These are phyloP conservation scores for Anthoceros angustus DNA, from an alignment of 225 moss, liverwort and hornwort genomes.

Conservation along the genomic window DNA sequence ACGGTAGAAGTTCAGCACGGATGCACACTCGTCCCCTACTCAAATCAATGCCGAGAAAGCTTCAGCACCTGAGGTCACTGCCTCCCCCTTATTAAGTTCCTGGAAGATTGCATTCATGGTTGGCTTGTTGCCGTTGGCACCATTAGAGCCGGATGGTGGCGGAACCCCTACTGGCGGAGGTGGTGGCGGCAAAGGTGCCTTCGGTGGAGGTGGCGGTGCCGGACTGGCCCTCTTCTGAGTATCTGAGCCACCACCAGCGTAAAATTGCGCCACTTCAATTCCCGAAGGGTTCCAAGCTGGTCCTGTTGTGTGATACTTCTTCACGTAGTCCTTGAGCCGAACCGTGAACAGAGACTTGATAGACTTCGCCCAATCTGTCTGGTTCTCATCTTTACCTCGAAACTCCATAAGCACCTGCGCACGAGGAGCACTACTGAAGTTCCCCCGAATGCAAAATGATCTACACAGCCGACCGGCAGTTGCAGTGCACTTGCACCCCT, in stretches of 20 bases:
- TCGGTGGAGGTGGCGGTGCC: conserved; percentile 24
- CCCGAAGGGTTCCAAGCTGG: conserved; percentile 81
- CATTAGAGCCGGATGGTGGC: conserved; percentile 17
- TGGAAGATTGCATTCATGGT: conserved; percentile 85
- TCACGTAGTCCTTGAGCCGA: conserved; percentile 69
- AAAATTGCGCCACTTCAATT: conserved; percentile 48
- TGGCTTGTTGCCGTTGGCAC: conserved; percentile 28
- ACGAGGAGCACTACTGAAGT: not conserved
- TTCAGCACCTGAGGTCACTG: conserved; percentile 47
- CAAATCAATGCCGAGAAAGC: not conserved
- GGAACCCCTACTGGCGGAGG: conserved; percentile 39
- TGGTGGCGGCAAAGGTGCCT: conserved; percentile 37
- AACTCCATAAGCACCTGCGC: conserved; percentile 85
- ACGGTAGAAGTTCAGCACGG: no score
- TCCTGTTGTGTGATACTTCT: conserved; percentile 65
- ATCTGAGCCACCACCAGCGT: conserved; percentile 25
- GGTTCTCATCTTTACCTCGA: conserved; percentile 60
- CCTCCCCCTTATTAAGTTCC: conserved; percentile 75
- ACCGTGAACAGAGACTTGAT: conserved; percentile 74
- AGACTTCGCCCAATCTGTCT: conserved; percentile 84
- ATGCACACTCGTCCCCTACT: conserved; percentile 7
- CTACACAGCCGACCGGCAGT: no score
- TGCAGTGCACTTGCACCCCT: no score
- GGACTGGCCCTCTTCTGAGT: conserved; percentile 25
- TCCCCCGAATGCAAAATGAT: not conserved